Evolutionary conservation across 257 asterid species (phyloP), one percentile per base, ranked within the genome.

Genomic region (Plantago ovata): DNA sequence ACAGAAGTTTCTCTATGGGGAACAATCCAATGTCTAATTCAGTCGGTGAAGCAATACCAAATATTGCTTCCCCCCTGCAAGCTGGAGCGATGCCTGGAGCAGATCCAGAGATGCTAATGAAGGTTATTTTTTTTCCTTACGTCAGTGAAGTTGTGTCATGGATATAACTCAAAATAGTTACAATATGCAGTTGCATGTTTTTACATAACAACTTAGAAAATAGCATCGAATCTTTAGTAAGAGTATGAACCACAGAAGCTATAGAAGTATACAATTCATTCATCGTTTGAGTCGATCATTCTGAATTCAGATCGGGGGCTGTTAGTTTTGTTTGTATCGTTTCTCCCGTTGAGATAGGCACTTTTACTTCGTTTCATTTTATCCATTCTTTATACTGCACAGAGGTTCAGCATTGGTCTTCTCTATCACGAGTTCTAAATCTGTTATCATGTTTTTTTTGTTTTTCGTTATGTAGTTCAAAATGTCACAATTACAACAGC

Each of bases 1-100:
- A 72, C 62, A 81, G 94, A 71, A 84, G 74, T 63, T 72, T 85
- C 76, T 69, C 85, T 33, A 79, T 92, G 90, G 96, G 96, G 44
- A 88, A 84, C 84, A 95, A 92, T 36, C 93, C 94, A 33, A 86
- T 85, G 52, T 71, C 94, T 15, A 84, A 83, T 78, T 72, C 96
- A 4, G 91, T 78, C 23, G 98, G 94, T 45, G 96, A 86, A 60
- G 82, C 80, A 23, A 16, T 45, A 2, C 19, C 51, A 45, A 45
- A 45, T 15, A 45, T 45, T 45, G 51, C 21, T 36, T 89, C 96
- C 38, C 83, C 99, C 13, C 67, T 85, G 74, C 99, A 84, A 80
- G 89, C 77, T 63, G 90, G 95, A 58, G 67, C 83, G 62, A 68
- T 89, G 13, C 89, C 77, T 60, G 70, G 95, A 28, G 66, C 84